Base-by-base conservation (phyloP, 2,329 filamentous ascomycete genomes). In the Atkinsonella hypoxylon region DNA sequence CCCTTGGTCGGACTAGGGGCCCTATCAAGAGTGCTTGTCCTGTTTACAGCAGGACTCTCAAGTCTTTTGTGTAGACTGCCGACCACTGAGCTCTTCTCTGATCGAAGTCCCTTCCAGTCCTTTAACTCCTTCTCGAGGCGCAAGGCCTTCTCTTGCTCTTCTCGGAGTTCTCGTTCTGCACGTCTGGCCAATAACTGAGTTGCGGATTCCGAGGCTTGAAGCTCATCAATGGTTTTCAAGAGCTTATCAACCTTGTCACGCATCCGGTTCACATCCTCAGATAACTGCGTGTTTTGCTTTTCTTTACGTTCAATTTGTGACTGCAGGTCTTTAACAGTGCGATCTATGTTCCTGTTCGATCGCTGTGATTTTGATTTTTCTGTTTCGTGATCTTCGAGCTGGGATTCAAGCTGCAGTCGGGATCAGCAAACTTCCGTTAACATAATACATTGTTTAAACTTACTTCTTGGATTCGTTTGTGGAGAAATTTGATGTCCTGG, bases 391-490 rank as follows among this genome's bases (percentile, higher is more conserved):
- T 83, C 76, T 64, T 95, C 89, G 30, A 95, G 81, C 57, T 91
- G 85, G 22, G 81, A 79, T 68, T 98, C 91, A 59, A 98, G 85
- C 86, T 96, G 64, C 51, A 48, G 32, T 41, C 41, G 39, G 15
- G 12, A 46, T 58, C 58, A 59, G 51, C 44, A 48, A 57, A 60
- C 66, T 59, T 65, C 52, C 48, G 54, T 9, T 47, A 13, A 18
- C 13, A 49, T 46, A 43, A 3, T 42, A 10, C 6, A 30, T 26
- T 26, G 41, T 42, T n/a, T 51, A 13, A 55, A 66, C 81, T 77
- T 75, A 95, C 90, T 78, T 97, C 91, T 72, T 96, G 89, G 57
- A 98, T 89, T 47, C 91, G 82, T 62, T 89, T 91, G 69, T 96
- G 87, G 61, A 97, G 70, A 72, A 96, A 97, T 62, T 93, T 86